Evolutionary conservation across 1,139 yeast species (phyloP), one percentile per base, ranked within the genome.

Genomic region (Diutina ranongensis): DNA sequence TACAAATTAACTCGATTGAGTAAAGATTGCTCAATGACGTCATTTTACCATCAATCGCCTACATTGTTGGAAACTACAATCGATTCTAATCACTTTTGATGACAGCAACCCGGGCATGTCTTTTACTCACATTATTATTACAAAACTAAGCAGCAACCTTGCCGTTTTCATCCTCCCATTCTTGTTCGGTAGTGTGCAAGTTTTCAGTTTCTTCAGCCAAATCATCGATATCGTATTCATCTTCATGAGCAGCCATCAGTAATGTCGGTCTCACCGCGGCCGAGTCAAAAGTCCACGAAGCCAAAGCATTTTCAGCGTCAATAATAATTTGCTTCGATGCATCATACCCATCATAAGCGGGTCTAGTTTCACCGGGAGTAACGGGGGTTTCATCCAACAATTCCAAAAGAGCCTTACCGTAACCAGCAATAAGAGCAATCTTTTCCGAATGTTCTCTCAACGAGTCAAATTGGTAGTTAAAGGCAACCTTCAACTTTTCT

Each of bases 321-420:
- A 88, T 84, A 60, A 92, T 87, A 68, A 92, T 88, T 74, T 92
- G 97, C 76, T 89, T 89, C 50, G 97, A 85, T 48, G 96, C 95
- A 64, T 92, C 97, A 68, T 88, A 89, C 56, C 98, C 97, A 62
- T 92, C 97, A 67, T 92, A 92, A 51, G 95, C 94, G 40, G 96
- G 94, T 74, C 97, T 87, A 51, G 96, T 86, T 75, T 92, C 98
- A 72, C 98, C 98, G 54, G 98, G 98, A 54, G 97, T 89, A 55
- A 92, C 97, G 52, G 97, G 94, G 55, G 94, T 72, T 67, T 89
- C 97, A 65, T 92, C 97, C 63, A 92, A 78, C 64, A 92, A 80
- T 74, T 92, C 97, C 63, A 92, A 78, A 53, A 92, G 72, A 45
- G 97, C 97, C 77, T 89, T 92, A 69, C 98, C 97, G 76, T 92